Conservation (phyloP, 1,284 basidiomycete genomes). For the Athelia sp. region DNA sequence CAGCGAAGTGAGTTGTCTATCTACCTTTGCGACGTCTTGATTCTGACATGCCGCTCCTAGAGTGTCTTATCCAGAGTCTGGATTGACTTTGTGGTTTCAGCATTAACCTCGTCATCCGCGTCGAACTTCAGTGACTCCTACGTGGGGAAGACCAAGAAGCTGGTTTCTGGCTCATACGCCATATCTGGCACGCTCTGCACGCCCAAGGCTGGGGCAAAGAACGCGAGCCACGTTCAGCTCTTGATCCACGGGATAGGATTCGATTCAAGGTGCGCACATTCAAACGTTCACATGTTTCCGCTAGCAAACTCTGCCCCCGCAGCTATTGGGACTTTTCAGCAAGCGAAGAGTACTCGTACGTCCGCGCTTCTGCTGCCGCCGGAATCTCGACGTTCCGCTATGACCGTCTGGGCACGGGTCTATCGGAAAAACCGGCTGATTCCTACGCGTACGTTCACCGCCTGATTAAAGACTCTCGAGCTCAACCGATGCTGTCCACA, state of each 20-base stretch:
- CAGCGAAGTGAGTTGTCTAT: too few relatives aligned
- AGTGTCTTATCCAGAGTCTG: too few relatives aligned
- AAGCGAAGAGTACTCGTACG: slow-evolving; percentile 1
- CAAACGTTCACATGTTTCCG: neutral
- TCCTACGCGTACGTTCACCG: neutral
- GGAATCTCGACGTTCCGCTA: slow-evolving; percentile 2
- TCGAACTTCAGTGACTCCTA: too few relatives aligned
- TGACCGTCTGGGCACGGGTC: slow-evolving; percentile 2
- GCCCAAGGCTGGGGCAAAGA: neutral
- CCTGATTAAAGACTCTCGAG: neutral
- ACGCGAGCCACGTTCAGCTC: neutral
- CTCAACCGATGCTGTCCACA: too few relatives aligned
- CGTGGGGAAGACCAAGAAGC: neutral
- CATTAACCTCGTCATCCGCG: too few relatives aligned
- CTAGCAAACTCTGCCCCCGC: neutral
- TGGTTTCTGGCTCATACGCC: neutral
- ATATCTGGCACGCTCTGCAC: slow-evolving; percentile 2
- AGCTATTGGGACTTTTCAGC: slow-evolving; percentile 3
- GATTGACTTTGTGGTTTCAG: too few relatives aligned
- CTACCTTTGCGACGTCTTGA: too few relatives aligned
- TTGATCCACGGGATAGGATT: neutral
- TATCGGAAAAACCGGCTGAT: neutral
- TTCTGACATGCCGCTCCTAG: too few relatives aligned
- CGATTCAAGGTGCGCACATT: too few relatives aligned
- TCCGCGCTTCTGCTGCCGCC: neutral